A percentile compares a stretch with the other conserved stretches of the same genome.
Evolutionary conservation across 805 yeast species (phyloP).

Genomic region (Sugiyamaella smithiae): DNA sequence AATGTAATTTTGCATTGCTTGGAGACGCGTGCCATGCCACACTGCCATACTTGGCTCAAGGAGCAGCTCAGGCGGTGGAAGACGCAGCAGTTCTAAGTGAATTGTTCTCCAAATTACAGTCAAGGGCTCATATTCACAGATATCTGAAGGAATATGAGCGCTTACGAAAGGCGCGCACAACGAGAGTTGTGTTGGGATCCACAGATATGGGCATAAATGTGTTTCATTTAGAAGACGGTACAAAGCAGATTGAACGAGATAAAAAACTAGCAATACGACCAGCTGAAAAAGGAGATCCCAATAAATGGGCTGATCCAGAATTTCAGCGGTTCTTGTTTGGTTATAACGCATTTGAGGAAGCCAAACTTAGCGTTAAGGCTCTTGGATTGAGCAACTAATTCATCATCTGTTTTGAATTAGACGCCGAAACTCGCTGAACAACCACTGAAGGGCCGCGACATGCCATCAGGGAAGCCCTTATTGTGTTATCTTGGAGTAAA

Average conservation of each 20-base stretch:
- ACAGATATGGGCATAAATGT: constrained; percentile 12
- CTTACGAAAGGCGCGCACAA: constrained; percentile 11
- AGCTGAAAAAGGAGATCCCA: constrained; percentile 4
- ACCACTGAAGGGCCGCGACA: constrained; percentile 1
- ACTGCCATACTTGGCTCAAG: constrained; percentile 35
- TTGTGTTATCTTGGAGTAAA: background rate
- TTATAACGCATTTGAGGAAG: constrained; percentile 10
- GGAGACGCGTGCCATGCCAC: constrained; percentile 41
- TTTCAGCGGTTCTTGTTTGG: constrained; percentile 1
- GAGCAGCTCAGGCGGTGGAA: constrained; percentile 35
- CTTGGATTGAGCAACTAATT: no score
- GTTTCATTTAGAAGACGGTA: constrained; percentile 13
- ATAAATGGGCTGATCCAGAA: constrained; percentile 8
- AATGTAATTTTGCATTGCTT: constrained; percentile 32
- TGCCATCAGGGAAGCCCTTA: background rate
- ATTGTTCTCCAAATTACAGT: background rate
- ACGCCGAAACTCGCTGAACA: no score
- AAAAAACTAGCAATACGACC: constrained; percentile 1
- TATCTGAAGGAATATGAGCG: constrained; percentile 6
- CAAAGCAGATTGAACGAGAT: constrained; percentile 11
- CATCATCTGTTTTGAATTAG: no score
- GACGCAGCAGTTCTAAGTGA: constrained; percentile 19
- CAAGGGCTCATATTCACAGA: constrained; percentile 1
- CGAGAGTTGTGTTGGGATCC: constrained; percentile 3
- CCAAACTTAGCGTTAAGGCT: no score